phyloP scores from a whole-genome alignment of 768 basidiomycete genomes.

The Suillus spraguei region DNA sequence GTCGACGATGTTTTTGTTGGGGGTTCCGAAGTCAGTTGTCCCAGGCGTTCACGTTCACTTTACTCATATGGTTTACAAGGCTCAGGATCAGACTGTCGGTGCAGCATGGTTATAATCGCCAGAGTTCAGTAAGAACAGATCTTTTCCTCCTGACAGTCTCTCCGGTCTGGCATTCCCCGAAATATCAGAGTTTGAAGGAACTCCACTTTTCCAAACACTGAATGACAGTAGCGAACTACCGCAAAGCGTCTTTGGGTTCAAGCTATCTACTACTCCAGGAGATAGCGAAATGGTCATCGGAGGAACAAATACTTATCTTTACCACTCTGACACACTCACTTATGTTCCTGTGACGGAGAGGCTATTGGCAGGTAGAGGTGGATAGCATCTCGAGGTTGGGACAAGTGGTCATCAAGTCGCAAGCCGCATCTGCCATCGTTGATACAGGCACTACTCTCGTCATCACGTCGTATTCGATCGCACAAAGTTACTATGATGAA shows the following conservation, averaged over 20 bases:
- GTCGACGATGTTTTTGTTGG: conserved; percentile 40
- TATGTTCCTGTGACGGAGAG: conserved; percentile 31
- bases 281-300: conserved; percentile 24
- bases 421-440: conserved; percentile 27
- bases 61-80: too few relatives aligned
- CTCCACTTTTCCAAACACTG: conserved; percentile 45
- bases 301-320: conserved; percentile 41
- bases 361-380: conserved; percentile 39
- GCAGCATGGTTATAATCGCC: conserved; percentile 34
- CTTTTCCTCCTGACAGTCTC: conserved; percentile 38
- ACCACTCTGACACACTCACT: conserved; percentile 28
- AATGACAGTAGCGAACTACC: conserved; percentile 30
- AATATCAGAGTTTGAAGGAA: conserved; percentile 34
- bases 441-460: conserved; percentile 35
- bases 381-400: conserved; percentile 17
- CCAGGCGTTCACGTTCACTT: conserved; percentile 22
- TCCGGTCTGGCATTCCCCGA: conserved; percentile 42
- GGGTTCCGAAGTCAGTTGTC: conserved; percentile 25
- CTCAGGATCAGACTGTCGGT: conserved; percentile 39
- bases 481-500: conserved; percentile 27
- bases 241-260: conserved; percentile 44
- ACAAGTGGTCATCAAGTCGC: background rate
- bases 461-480: conserved; percentile 20
- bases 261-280: conserved; percentile 35
- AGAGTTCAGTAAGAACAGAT: conserved; percentile 21